A percentile compares a stretch with the other conserved stretches of the same genome.
phyloP scores from a whole-genome alignment of 768 basidiomycete genomes.

The Neoboletus subvelutipes region DNA sequence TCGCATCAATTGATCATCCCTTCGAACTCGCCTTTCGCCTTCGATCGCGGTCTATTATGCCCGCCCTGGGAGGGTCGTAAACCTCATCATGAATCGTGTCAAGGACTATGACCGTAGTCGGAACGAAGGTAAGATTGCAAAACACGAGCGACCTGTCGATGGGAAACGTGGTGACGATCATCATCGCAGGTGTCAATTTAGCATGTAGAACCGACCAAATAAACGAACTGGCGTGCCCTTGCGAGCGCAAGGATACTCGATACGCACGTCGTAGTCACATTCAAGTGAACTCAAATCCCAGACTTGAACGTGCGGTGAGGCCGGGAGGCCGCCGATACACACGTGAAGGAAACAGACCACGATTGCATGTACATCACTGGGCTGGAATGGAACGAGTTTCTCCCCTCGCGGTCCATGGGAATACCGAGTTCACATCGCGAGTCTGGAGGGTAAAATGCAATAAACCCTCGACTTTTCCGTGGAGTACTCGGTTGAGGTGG shows the following conservation, averaged over 20 bases:
- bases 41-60: no score
- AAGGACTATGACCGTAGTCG: no score
- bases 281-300: neutral
- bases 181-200: slow-evolving; percentile 7
- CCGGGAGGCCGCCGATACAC: neutral
- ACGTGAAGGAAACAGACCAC: slow-evolving; percentile 16
- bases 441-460: neutral
- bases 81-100: no score
- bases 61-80: no score
- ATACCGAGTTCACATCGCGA: neutral
- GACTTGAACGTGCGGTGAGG: no score
- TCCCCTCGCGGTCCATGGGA: neutral
- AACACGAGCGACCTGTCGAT: slow-evolving; percentile 49
- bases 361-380: neutral
- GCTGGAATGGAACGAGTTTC: no score
- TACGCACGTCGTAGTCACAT: neutral
- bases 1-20: no score
- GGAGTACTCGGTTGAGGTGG: neutral
- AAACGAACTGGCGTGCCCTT: neutral
- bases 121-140: no score
- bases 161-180: slow-evolving; percentile 38
- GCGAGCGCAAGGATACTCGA: no score
- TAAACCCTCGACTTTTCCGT: no score
- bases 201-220: neutral
- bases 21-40: no score